Percentiles rank a stretch among this genome's conserved stretches.
Conservation (phyloP, 805 yeast species). For the Sugiyamaella mastotermitis region DNA sequence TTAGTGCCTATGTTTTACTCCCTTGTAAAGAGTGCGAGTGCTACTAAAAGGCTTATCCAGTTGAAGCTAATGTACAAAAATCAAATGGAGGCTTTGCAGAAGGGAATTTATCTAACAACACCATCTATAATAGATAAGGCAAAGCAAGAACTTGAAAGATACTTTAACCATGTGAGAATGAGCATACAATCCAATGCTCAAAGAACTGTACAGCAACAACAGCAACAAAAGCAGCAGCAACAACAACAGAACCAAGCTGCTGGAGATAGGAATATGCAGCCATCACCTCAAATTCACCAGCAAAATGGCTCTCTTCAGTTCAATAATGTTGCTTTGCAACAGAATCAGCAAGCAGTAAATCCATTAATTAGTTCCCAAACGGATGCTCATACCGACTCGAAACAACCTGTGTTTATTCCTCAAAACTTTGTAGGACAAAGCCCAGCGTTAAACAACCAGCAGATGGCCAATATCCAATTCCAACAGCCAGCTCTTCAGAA, state of each 20-base stretch:
- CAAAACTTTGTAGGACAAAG: not conserved
- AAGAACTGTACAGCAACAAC: slow-evolving; percentile 15
- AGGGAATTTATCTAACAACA: slow-evolving; percentile 63
- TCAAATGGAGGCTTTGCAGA: slow-evolving; percentile 62
- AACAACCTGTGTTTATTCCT: slow-evolving; percentile 1
- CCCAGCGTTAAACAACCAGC: too few species aligned
- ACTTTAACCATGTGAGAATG: slow-evolving; percentile 67
- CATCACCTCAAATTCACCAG: too few species aligned
- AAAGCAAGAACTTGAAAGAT: slow-evolving; percentile 65
- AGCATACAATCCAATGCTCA: slow-evolving; percentile 33
- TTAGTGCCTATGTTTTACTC: slow-evolving; percentile 73
- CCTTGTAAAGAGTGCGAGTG: slow-evolving; percentile 67
- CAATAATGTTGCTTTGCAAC: too few species aligned
- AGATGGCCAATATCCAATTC: not conserved
- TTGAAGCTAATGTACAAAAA: slow-evolving; percentile 74
- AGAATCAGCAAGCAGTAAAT: too few species aligned
- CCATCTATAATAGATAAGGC: slow-evolving; percentile 67
- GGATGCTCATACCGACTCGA: too few species aligned
- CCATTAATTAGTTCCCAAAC: too few species aligned
- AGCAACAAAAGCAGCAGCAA: slow-evolving; percentile 12
- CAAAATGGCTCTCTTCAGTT: too few species aligned
- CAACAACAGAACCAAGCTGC: slow-evolving; percentile 5
- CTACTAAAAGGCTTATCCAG: slow-evolving; percentile 70
- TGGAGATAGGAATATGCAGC: not conserved
- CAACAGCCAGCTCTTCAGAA: not conserved